Percentiles rank a stretch among this genome's conserved stretches.
Conservation (phyloP, 2,329 filamentous ascomycete species). For the Fusarium sp. region DNA sequence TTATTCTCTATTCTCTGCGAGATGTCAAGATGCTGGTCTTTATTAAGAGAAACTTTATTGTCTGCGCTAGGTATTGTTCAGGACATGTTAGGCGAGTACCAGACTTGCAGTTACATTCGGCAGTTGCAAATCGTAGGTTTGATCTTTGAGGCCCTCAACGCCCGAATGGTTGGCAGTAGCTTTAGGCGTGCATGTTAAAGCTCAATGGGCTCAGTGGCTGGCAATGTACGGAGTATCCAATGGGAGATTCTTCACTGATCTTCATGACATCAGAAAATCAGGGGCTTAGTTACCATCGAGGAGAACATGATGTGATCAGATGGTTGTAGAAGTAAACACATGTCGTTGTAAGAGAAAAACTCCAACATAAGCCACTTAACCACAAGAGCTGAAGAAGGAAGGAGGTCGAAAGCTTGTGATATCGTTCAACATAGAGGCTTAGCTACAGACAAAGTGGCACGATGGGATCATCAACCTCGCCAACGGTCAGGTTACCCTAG, state of each 20-base stretch:
- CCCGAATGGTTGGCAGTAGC: neutral
- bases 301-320: neutral
- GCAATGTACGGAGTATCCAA: neutral
- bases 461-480: neutral
- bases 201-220: neutral
- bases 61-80: neutral
- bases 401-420: neutral
- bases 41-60: neutral
- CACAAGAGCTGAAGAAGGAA: neutral
- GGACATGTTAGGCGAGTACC: neutral
- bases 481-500: neutral
- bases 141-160: neutral
- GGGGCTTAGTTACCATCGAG: neutral
- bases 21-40: neutral
- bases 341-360: neutral
- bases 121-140: neutral
- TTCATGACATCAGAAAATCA: too few species aligned
- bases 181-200: neutral
- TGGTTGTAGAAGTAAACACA: too few species aligned
- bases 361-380: neutral
- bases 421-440: neutral
- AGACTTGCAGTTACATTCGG: neutral
- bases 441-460: neutral
- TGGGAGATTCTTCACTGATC: neutral
- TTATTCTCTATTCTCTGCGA: neutral